phyloP scores from a whole-genome alignment of 2,329 filamentous ascomycete species.

The Lasiodiplodia hormozganensis region DNA sequence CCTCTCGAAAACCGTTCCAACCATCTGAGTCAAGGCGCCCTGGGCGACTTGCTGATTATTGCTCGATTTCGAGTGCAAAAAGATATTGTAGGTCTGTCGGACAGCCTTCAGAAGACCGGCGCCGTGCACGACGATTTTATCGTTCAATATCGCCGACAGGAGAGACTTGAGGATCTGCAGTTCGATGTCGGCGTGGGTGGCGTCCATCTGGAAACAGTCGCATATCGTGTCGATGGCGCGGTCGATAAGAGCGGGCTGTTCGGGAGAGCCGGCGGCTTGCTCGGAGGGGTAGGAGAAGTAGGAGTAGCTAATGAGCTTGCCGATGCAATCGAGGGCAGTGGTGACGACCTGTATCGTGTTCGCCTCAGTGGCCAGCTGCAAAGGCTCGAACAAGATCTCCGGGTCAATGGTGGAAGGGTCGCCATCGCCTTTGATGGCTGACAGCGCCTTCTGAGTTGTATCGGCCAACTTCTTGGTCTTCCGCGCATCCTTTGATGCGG shows the following conservation, averaged over 20 bases:
- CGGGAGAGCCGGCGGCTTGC: slow-evolving; percentile 44
- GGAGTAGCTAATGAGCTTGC: slow-evolving; percentile 98
- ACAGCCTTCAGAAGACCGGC: slow-evolving; percentile 95
- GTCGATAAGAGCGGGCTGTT: slow-evolving; percentile 81
- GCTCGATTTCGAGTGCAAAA: slow-evolving; percentile 90
- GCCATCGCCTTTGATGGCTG: slow-evolving; percentile 80
- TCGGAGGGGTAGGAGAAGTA: slow-evolving; percentile 82
- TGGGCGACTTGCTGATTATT: slow-evolving; percentile 97
- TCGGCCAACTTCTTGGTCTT: slow-evolving; percentile 85
- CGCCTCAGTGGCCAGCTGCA: slow-evolving; percentile 88
- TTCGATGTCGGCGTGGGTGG: slow-evolving; percentile 89
- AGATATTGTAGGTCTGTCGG: slow-evolving; percentile 98
- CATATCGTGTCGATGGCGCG: slow-evolving; percentile 98
- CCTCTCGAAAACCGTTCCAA: slow-evolving; percentile 95
- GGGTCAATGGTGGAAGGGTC: slow-evolving; percentile 85
- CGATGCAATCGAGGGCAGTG: slow-evolving; percentile 93
- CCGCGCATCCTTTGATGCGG: slow-evolving; percentile 87
- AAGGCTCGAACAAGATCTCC: slow-evolving; percentile 87
- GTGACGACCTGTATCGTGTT: slow-evolving; percentile 86
- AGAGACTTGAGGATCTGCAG: slow-evolving; percentile 98
- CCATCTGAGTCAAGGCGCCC: slow-evolving; percentile 97
- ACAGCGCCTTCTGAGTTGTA: slow-evolving; percentile 79
- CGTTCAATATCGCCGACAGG: slow-evolving; percentile 92
- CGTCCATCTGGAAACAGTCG: slow-evolving; percentile 97
- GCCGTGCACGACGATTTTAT: slow-evolving; percentile 98